Evolutionary conservation across 2,329 filamentous ascomycete genomes (phyloP).

Genomic region (Ceratocystis lukuohia): DNA sequence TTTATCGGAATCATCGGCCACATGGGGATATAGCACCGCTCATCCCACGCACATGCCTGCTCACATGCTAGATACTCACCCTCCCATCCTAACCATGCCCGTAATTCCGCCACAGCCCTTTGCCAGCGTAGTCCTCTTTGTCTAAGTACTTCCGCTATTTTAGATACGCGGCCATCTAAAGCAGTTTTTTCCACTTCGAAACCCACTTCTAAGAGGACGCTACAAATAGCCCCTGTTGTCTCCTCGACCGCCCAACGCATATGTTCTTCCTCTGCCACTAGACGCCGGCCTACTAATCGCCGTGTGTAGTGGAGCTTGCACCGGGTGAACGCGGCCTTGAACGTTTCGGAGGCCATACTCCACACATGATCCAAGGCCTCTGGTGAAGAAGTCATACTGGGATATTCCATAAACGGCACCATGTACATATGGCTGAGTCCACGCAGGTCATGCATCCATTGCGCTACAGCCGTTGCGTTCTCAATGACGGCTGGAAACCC

Average conservation of each 20-base stretch:
- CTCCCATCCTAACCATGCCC: conserved; percentile 39
- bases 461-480: conserved; percentile 23
- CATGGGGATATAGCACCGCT: conserved; percentile 38
- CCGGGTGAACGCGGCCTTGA: conserved; percentile 29
- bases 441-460: conserved; percentile 27
- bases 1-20: conserved; percentile 30
- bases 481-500: conserved; percentile 19
- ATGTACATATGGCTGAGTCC: conserved; percentile 32
- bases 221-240: conserved; percentile 31
- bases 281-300: conserved; percentile 24
- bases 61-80: conserved; percentile 33
- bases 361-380: conserved; percentile 23
- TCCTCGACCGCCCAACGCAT: conserved; percentile 31
- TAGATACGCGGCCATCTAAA: conserved; percentile 23
- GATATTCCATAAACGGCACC: conserved; percentile 35
- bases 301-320: conserved; percentile 33
- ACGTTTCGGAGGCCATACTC: conserved; percentile 26
- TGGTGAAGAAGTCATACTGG: conserved; percentile 21
- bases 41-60: conserved; percentile 30
- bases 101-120: conserved; percentile 30
- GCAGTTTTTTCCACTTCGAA: conserved; percentile 32
- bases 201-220: conserved; percentile 30
- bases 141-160: neutral
- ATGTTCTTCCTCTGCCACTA: conserved; percentile 28
- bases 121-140: conserved; percentile 23